phyloP scores from a whole-genome alignment of 441 rosid species.

The Arabidopsis hybrid region DNA sequence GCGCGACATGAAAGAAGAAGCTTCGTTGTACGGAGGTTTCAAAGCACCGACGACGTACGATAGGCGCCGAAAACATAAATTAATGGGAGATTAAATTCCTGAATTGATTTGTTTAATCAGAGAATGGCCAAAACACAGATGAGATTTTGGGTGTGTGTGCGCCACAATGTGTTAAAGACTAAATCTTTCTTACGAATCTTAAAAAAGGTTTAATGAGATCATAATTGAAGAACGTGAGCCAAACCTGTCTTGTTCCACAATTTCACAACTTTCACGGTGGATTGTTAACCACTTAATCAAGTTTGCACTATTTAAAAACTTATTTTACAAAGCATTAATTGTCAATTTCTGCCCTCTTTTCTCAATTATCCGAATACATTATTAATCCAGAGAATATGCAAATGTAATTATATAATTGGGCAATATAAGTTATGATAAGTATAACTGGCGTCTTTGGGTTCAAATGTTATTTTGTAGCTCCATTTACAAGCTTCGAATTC shows the following conservation, averaged over 20 bases:
- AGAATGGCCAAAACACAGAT: conserved; percentile 31
- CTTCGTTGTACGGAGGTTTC: conserved; percentile 42
- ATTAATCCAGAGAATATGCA: not conserved
- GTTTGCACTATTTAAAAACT: not conserved
- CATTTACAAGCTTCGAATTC: too few relatives aligned
- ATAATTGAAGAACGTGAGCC: conserved; percentile 65
- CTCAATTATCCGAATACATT: conserved; percentile 8
- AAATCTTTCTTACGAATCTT: conserved; percentile 38
- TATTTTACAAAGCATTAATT: not conserved
- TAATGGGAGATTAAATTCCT: conserved; percentile 13
- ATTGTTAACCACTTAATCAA: conserved; percentile 34
- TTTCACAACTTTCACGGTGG: conserved; percentile 46
- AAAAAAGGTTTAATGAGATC: conserved; percentile 26
- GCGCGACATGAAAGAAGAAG: conserved; percentile 34
- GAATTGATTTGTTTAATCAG: conserved; percentile 31
- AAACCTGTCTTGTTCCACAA: conserved; percentile 52
- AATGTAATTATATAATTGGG: not conserved
- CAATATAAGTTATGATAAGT: too few relatives aligned
- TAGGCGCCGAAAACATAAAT: conserved; percentile 2
- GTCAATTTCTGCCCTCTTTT: not conserved
- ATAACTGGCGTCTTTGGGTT: too few relatives aligned
- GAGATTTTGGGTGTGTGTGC: conserved; percentile 41
- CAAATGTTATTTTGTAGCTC: too few relatives aligned
- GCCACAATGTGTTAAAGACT: conserved; percentile 48
- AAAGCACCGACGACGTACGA: conserved; percentile 46